Conservation (phyloP, 441 rosid genomes). For the Viola pubescens region DNA sequence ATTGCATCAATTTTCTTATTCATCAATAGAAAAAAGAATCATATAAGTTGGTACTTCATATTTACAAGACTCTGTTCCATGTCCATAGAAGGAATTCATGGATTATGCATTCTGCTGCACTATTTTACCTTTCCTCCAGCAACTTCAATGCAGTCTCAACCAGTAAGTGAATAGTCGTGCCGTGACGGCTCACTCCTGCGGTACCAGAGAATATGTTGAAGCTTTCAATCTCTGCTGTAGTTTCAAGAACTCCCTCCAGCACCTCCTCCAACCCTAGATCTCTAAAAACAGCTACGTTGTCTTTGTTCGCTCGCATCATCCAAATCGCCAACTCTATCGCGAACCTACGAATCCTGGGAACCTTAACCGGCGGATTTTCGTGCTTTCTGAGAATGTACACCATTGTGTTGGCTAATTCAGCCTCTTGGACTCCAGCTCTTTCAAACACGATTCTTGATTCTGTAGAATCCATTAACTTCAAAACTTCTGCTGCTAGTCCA, state of each 20-base stretch:
- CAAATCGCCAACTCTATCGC: conserved; percentile 68
- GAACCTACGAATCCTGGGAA: conserved; percentile 78
- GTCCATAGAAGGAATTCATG: too few relatives aligned
- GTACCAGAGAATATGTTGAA: conserved; percentile 81
- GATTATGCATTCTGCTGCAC: background rate
- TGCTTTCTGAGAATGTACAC: conserved; percentile 47
- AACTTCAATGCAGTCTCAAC: conserved; percentile 52
- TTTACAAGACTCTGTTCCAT: conserved; percentile 5
- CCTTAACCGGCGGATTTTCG: conserved; percentile 49
- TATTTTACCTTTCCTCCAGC: conserved; percentile 27
- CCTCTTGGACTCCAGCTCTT: conserved; percentile 39
- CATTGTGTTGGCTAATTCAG: conserved; percentile 37
- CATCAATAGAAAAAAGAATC: conserved; percentile 13
- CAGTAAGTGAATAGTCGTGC: conserved; percentile 54
- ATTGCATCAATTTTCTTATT: background rate
- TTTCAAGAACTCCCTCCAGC: conserved; percentile 61
- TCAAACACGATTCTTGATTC: conserved; percentile 40
- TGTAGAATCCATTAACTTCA: conserved; percentile 47
- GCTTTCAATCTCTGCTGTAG: conserved; percentile 81
- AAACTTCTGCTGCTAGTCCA: conserved; percentile 67
- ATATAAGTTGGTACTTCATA: background rate
- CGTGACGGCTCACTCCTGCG: conserved; percentile 73
- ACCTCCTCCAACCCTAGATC: conserved; percentile 50
- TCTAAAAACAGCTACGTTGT: conserved; percentile 31
- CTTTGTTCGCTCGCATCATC: conserved; percentile 58